phyloP scores from a whole-genome alignment of 176 grass and related monocot species.

The Rhynchospora tenuis region DNA sequence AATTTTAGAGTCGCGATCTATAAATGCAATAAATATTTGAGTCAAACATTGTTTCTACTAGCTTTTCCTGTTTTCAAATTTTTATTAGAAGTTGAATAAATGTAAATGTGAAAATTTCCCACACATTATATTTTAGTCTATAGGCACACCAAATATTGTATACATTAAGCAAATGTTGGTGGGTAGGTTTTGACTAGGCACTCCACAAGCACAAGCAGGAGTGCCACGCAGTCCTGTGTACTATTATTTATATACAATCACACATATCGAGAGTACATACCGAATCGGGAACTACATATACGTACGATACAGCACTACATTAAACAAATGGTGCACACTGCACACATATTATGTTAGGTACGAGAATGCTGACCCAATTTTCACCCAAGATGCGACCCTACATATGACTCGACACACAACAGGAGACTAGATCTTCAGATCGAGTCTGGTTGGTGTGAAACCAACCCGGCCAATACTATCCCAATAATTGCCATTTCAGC shows the following conservation, averaged over 20 bases:
- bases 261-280: background rate
- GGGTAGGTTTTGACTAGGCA: too few relatives aligned
- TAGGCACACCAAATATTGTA: too few relatives aligned
- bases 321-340: background rate
- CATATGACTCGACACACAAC: background rate
- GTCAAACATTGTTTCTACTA: too few relatives aligned
- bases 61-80: too few relatives aligned
- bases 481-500: background rate
- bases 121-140: too few relatives aligned
- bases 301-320: background rate
- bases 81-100: too few relatives aligned
- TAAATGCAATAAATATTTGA: too few relatives aligned
- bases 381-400: background rate
- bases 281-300: background rate
- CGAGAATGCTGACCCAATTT: background rate
- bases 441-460: background rate
- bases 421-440: background rate
- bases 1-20: too few relatives aligned
- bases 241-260: background rate
- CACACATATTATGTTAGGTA: constrained; percentile 13
- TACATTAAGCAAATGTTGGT: too few relatives aligned
- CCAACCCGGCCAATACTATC: background rate
- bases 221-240: too few relatives aligned
- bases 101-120: too few relatives aligned
- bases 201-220: too few relatives aligned